Conservation (phyloP, 495 filamentous ascomycete species). For the Tuber brumale region DNA sequence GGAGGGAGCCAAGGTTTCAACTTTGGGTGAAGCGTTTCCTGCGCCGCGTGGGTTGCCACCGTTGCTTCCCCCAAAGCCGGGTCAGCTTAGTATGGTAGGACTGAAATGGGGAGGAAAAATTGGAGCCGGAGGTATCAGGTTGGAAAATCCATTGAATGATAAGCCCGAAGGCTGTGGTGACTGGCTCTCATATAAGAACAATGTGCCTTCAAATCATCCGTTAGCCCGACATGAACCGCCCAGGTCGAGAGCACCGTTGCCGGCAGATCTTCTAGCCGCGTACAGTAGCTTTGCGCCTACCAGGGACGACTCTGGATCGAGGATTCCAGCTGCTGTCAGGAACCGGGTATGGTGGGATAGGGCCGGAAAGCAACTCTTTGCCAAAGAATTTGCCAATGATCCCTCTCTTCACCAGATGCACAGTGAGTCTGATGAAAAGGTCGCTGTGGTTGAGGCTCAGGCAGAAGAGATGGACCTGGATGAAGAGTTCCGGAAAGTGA, state of each 20-base stretch:
- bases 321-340: conserved; percentile 55
- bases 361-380: conserved; percentile 52
- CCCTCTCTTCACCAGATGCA: conserved; percentile 25
- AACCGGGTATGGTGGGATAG: conserved; percentile 63
- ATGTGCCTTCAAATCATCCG: conserved; percentile 13
- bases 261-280: conserved; percentile 44
- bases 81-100: conserved; percentile 12
- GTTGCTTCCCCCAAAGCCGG: conserved; percentile 50
- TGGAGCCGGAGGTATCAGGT: conserved; percentile 21
- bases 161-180: conserved; percentile 44
- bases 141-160: conserved; percentile 25
- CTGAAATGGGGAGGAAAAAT: conserved; percentile 38
- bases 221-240: conserved; percentile 29
- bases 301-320: conserved; percentile 57
- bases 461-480: conserved; percentile 20
- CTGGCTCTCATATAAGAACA: conserved; percentile 50
- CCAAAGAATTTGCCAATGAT: conserved; percentile 43
- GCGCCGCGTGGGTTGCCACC: conserved; percentile 52
- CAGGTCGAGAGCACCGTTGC: conserved; percentile 30
- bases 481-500: conserved; percentile 26
- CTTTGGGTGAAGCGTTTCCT: conserved; percentile 59
- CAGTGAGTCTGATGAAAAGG: conserved; percentile 9
- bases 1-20: conserved; percentile 43
- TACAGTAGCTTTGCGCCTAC: conserved; percentile 68
- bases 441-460: conserved; percentile 18